A percentile compares a stretch with the other conserved stretches of the same genome.
These are phyloP conservation scores for Annulohypoxylon moriforme DNA, from an alignment of 495 filamentous ascomycete genomes.

Conservation along the genomic window DNA sequence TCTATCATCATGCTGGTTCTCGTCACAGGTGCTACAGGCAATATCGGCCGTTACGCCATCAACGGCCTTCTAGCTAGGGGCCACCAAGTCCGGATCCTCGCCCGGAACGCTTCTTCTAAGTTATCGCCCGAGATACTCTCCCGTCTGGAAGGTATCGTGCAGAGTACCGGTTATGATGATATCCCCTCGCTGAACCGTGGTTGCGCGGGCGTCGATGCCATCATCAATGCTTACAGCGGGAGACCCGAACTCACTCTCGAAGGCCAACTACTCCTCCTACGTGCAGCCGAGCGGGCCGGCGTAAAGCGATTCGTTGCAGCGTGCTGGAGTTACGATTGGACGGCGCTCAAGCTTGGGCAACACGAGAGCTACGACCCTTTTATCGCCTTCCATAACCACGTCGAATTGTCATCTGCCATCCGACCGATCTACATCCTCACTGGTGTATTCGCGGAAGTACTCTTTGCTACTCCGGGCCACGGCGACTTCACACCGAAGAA, in stretches of 20 bases:
- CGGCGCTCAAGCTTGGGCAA: constrained; percentile 26
- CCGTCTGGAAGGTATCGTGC: constrained; percentile 36
- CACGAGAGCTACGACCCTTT: constrained; percentile 43
- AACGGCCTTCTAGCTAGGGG: constrained; percentile 25
- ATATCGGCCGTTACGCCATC: constrained; percentile 31
- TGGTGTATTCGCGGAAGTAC: constrained; percentile 40
- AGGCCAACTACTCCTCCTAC: constrained; percentile 48
- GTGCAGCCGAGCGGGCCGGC: constrained; percentile 44
- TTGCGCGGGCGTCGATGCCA: constrained; percentile 42
- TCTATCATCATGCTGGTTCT: constrained; percentile 30
- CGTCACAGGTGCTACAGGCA: constrained; percentile 42
- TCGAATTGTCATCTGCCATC: constrained; percentile 29
- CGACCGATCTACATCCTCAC: constrained; percentile 39
- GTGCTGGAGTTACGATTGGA: constrained; percentile 44
- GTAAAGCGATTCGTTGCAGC: constrained; percentile 40
- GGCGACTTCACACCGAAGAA: constrained; percentile 21
- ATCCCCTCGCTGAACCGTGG: constrained; percentile 39
- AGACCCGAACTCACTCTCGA: constrained; percentile 43
- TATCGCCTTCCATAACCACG: constrained; percentile 37
- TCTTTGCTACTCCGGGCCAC: constrained; percentile 32
- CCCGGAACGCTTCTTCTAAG: constrained; percentile 28
- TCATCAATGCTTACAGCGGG: constrained; percentile 41
- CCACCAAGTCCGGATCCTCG: constrained; percentile 38
- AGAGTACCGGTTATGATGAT: constrained; percentile 37
- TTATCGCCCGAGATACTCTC: constrained; percentile 12